phyloP scores from a whole-genome alignment of 768 basidiomycete species.

The Mycena vulgaris region DNA sequence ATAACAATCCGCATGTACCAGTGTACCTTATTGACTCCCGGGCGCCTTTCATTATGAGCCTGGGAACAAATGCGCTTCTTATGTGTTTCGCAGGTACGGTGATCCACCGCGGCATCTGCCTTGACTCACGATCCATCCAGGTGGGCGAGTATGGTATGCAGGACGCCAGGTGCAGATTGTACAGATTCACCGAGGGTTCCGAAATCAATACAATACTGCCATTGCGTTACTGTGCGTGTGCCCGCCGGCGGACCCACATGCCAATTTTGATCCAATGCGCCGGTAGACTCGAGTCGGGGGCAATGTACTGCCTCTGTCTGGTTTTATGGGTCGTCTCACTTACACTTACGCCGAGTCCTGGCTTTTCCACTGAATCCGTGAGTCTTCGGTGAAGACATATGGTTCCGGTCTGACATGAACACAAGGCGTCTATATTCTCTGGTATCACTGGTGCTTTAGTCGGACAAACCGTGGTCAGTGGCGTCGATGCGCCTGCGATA shows the following conservation, averaged over 20 bases:
- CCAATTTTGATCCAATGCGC: neutral
- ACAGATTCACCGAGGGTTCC: neutral
- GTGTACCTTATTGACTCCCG: neutral
- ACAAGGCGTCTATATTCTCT: neutral
- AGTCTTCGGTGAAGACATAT: neutral
- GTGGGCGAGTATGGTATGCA: slow-evolving; percentile 2
- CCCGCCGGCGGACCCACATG: neutral
- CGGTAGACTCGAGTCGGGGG: neutral
- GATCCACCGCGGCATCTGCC: neutral
- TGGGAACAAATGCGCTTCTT: neutral
- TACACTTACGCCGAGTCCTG: neutral
- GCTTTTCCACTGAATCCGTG: neutral
- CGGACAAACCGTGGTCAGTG: neutral
- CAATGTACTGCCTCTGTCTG: slow-evolving; percentile 5
- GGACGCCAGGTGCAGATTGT: neutral
- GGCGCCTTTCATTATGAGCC: neutral
- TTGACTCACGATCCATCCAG: neutral
- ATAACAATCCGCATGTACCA: neutral
- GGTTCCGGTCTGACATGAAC: neutral
- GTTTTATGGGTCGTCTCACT: neutral
- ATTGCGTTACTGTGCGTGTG: slow-evolving; percentile 1
- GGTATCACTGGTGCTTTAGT: neutral
- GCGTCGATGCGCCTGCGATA: neutral
- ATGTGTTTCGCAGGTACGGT: neutral
- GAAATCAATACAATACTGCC: neutral